Conservation (phyloP, 495 filamentous ascomycete genomes). For the Penicillium paxilli region DNA sequence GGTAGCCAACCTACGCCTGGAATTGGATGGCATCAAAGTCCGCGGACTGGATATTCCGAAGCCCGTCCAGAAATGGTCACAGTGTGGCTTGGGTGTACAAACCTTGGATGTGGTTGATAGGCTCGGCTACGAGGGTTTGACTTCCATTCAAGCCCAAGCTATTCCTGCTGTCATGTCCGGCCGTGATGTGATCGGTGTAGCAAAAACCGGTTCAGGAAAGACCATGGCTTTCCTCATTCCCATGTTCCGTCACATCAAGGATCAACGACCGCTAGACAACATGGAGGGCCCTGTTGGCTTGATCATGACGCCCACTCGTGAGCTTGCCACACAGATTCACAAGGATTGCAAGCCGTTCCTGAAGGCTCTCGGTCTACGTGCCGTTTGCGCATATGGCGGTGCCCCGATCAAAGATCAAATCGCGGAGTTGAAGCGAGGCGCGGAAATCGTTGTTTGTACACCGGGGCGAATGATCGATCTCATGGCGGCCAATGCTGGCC, state of each 20-base stretch:
- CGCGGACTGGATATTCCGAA: constrained; percentile 82
- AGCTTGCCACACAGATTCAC: constrained; percentile 93
- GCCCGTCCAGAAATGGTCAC: constrained; percentile 94
- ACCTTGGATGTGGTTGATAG: constrained; percentile 84
- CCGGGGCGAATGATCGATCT: constrained; percentile 98
- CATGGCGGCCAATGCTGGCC: constrained; percentile 84
- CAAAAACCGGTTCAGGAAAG: constrained; percentile 99
- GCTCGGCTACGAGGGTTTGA: constrained; percentile 85
- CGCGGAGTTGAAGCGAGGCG: constrained; percentile 89
- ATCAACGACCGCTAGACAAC: constrained; percentile 78
- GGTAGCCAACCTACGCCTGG: constrained; percentile 73
- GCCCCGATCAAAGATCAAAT: constrained; percentile 98
- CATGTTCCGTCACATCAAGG: constrained; percentile 97
- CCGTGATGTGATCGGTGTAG: constrained; percentile 92
- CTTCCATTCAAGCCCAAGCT: constrained; percentile 92
- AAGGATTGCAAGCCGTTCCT: constrained; percentile 91
- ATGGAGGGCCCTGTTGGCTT: constrained; percentile 86
- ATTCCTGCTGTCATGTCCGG: constrained; percentile 96
- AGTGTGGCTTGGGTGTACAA: constrained; percentile 85
- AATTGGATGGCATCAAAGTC: constrained; percentile 95
- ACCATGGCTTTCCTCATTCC: constrained; percentile 93
- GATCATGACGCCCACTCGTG: constrained; percentile 93
- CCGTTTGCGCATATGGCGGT: constrained; percentile 94
- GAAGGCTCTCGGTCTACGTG: constrained; percentile 84
- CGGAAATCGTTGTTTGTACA: constrained; percentile 93